Evolutionary conservation across 140 eudicot genomes (phyloP).

Genomic region (Bidens hawaiensis): DNA sequence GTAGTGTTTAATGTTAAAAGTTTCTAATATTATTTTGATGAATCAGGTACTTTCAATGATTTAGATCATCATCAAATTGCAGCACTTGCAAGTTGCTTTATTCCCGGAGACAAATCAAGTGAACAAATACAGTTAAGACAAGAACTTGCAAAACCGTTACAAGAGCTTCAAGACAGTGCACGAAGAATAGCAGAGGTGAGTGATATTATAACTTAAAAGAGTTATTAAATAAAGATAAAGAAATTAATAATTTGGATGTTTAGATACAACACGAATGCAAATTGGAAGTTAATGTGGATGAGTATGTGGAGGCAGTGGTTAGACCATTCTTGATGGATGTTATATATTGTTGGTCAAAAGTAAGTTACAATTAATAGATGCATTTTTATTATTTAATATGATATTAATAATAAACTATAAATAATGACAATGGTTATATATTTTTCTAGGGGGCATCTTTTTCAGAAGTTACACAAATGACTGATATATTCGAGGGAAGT

Average conservation of each 20-base stretch:
- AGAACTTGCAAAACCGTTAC: conserved; percentile 88
- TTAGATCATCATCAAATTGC: conserved; percentile 98
- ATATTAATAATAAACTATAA: background rate
- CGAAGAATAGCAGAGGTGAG: conserved; percentile 88
- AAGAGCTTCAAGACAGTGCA: conserved; percentile 98
- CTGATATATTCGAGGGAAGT: conserved; percentile 97
- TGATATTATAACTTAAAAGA: background rate
- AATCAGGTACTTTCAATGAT: conserved; percentile 89
- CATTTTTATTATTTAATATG: background rate
- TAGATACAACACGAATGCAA: conserved; percentile 99
- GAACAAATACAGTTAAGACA: conserved; percentile 88
- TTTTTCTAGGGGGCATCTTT: conserved; percentile 68
- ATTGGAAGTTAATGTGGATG: conserved; percentile 86
- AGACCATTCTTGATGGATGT: conserved; percentile 90
- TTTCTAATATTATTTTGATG: background rate
- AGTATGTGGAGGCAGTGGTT: conserved; percentile 88
- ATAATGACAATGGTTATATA: background rate
- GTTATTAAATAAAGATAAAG: background rate
- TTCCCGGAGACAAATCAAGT: conserved; percentile 83
- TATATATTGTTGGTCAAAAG: conserved; percentile 3
- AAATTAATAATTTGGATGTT: background rate
- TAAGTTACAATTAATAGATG: background rate
- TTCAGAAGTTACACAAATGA: conserved; percentile 93
- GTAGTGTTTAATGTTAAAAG: background rate
- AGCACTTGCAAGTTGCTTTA: conserved; percentile 93